These are phyloP conservation scores for Xerocomellus dryophilus DNA, from an alignment of 768 basidiomycete genomes.

Conservation along the genomic window DNA sequence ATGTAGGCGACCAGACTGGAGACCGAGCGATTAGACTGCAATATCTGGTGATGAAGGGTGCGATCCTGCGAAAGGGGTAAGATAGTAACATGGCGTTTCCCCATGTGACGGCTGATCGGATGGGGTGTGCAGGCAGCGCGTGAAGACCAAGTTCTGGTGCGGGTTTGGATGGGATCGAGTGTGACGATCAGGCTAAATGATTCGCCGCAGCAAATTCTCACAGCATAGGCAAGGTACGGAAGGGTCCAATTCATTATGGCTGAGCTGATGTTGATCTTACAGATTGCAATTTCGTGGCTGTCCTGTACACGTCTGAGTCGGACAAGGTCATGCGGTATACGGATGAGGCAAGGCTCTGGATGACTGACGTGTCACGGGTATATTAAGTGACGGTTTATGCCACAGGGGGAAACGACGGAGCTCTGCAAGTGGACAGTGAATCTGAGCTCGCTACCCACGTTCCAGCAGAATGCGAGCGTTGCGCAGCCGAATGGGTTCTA, in stretches of 20 bases:
- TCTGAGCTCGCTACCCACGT: slow-evolving; percentile 71
- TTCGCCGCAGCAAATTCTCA: slow-evolving; percentile 62
- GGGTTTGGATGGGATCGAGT: slow-evolving; percentile 20
- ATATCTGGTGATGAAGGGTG: slow-evolving; percentile 84
- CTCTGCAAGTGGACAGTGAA: slow-evolving; percentile 89
- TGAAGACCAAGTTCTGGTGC: slow-evolving; percentile 82
- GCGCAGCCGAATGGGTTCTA: slow-evolving; percentile 67
- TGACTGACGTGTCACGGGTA: slow-evolving; percentile 14
- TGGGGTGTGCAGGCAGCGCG: slow-evolving; percentile 55
- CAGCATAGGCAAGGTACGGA: slow-evolving; percentile 48
- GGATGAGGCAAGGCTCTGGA: slow-evolving; percentile 53
- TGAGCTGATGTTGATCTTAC: slow-evolving; percentile 6
- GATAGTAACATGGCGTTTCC: slow-evolving; percentile 23
- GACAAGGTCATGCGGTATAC: slow-evolving; percentile 79
- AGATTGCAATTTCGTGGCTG: slow-evolving; percentile 82
- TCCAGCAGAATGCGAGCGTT: slow-evolving; percentile 65
- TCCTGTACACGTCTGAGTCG: slow-evolving; percentile 73
- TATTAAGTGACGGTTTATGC: slow-evolving; percentile 23
- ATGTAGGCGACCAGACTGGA: slow-evolving; percentile 10
- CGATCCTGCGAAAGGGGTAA: slow-evolving; percentile 82
- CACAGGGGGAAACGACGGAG: slow-evolving; percentile 63
- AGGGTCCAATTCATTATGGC: neutral
- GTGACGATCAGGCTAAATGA: slow-evolving; percentile 9
- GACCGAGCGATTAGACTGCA: slow-evolving; percentile 56
- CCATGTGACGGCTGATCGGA: slow-evolving; percentile 19